Conservation (phyloP, 1,139 yeast species). For the Lodderomyces parapsilosis region DNA sequence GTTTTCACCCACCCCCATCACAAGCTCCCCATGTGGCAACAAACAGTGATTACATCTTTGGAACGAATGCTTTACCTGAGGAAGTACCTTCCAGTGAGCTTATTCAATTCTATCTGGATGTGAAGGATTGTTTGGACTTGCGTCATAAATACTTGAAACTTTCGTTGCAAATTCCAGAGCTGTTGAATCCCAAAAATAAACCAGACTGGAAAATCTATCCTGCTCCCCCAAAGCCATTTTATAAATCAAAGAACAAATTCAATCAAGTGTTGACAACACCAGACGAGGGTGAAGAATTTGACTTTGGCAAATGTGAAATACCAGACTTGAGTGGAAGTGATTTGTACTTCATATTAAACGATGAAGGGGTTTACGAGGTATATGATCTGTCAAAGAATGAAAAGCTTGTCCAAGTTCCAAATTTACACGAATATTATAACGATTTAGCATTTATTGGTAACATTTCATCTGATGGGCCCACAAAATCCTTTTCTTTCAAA, state of each 20-base stretch:
- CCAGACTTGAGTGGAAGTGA: conserved; percentile 54
- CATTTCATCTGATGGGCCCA: conserved; percentile 90
- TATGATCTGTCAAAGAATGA: conserved; percentile 36
- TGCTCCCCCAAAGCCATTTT: conserved; percentile 90
- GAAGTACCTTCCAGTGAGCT: conserved; percentile 73
- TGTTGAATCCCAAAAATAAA: conserved; percentile 78
- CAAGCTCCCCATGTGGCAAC: conserved; percentile 6
- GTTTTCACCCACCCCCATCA: conserved; percentile 26
- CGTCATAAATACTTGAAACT: conserved; percentile 73
- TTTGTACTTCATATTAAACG: conserved; percentile 51
- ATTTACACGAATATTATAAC: conserved; percentile 75
- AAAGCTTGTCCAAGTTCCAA: conserved; percentile 63
- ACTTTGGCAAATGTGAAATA: conserved; percentile 56
- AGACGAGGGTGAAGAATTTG: conserved; percentile 50
- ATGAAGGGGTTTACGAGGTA: conserved; percentile 70
- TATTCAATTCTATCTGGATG: conserved; percentile 65
- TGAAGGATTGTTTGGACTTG: conserved; percentile 67
- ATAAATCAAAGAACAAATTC: conserved; percentile 63
- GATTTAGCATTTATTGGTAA: conserved; percentile 72
- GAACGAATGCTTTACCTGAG: conserved; percentile 56
- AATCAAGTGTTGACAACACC: conserved; percentile 44
- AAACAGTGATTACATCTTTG: conserved; percentile 13
- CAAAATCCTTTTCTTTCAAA: conserved; percentile 95
- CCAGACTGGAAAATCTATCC: conserved; percentile 83
- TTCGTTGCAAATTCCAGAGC: conserved; percentile 66